These are phyloP conservation scores for Copromyces sp. DNA, from an alignment of 495 filamentous ascomycete genomes.

Conservation along the genomic window DNA sequence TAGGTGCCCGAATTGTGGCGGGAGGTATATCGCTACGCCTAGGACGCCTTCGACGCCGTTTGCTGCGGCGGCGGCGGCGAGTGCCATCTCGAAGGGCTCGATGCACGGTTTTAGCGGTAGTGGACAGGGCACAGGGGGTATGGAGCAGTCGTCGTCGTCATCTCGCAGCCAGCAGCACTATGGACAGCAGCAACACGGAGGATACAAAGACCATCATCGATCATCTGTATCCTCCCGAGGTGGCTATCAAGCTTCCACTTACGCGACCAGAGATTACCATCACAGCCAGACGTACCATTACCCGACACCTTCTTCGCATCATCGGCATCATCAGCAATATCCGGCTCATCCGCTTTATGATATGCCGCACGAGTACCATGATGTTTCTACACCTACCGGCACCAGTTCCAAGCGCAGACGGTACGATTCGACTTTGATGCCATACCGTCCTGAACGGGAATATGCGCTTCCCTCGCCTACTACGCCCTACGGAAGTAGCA, in stretches of 20 bases:
- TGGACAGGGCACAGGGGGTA: background rate
- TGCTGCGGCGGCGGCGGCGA: constrained; percentile 11
- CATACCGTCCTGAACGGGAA: background rate
- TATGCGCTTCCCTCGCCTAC: background rate
- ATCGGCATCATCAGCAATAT: background rate
- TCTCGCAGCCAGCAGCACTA: background rate
- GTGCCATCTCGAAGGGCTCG: background rate
- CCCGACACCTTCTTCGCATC: background rate
- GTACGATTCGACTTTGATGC: background rate
- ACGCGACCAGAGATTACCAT: background rate
- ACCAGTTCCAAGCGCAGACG: background rate
- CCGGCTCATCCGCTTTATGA: background rate
- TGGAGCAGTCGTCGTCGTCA: background rate
- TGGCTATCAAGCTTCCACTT: background rate
- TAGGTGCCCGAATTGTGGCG: constrained; percentile 53
- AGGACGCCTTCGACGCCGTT: constrained; percentile 44
- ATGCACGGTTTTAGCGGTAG: background rate
- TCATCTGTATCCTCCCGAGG: background rate
- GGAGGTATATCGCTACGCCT: constrained; percentile 50
- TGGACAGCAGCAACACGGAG: background rate
- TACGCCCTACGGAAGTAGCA: background rate
- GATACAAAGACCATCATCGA: background rate
- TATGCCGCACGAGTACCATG: background rate
- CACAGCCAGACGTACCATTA: background rate
- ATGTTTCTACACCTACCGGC: background rate